Evolutionary conservation across 352 stramenopile species (phyloP).

Genomic region (Pythium pyrilobum): DNA sequence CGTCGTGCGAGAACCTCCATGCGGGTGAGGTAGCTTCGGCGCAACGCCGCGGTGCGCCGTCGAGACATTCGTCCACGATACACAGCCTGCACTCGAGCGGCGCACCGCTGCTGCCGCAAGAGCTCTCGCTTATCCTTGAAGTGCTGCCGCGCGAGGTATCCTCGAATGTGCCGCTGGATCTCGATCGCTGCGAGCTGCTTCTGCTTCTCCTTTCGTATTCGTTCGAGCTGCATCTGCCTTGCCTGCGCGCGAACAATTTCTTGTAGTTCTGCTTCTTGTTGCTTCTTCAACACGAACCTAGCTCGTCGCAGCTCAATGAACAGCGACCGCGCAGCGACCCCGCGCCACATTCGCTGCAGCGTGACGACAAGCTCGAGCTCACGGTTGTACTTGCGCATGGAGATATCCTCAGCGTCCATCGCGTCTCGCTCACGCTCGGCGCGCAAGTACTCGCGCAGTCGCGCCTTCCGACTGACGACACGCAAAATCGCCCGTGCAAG

Average conservation of each 20-base stretch:
- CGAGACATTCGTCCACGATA: slow-evolving; percentile 70
- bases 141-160: slow-evolving; percentile 43
- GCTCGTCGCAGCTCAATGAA: slow-evolving; percentile 56
- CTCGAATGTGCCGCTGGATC: slow-evolving; percentile 67
- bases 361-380: slow-evolving; percentile 54
- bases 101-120: slow-evolving; percentile 41
- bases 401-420: slow-evolving; percentile 41
- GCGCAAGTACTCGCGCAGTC: slow-evolving; percentile 62
- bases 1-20: slow-evolving; percentile 68
- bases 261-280: slow-evolving; percentile 62
- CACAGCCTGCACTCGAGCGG: slow-evolving; percentile 51
- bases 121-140: slow-evolving; percentile 56
- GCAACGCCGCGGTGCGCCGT: slow-evolving; percentile 51
- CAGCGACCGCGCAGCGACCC: slow-evolving; percentile 54
- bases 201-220: slow-evolving; percentile 32
- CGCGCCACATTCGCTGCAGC: slow-evolving; percentile 68
- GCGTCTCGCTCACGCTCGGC: slow-evolving; percentile 58
- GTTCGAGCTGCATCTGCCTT: slow-evolving; percentile 41
- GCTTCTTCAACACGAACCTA: slow-evolving; percentile 50
- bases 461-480: slow-evolving; percentile 39
- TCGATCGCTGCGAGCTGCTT: slow-evolving; percentile 49
- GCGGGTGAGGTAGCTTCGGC: slow-evolving; percentile 65
- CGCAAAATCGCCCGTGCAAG: slow-evolving; percentile 50
- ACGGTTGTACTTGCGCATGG: slow-evolving; percentile 37
- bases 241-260: slow-evolving; percentile 57